Evolutionary conservation across 768 basidiomycete species (phyloP), one percentile per base, ranked within the genome.

Genomic region (Suillus luteus): DNA sequence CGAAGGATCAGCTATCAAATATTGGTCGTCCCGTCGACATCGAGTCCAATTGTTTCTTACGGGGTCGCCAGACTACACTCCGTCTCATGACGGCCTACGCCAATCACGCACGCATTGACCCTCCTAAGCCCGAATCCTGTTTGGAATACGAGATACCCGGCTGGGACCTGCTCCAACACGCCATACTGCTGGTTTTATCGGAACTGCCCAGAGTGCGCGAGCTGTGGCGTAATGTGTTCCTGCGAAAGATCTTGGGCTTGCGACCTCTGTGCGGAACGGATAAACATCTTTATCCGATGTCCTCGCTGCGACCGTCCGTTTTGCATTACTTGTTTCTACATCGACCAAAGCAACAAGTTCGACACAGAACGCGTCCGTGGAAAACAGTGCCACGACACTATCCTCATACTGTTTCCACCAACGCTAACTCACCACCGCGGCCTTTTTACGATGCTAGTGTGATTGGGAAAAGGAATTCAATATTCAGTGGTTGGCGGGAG

Each of bases 351-450:
- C n/a, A n/a, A n/a, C n/a, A n/a, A 80, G 62, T 80, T 80, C 5
- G 75, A 73, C 2, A 77, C 70, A 1, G 78, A 78, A 44, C 71
- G 73, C 17, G 72, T 67, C 3, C 79, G 73, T 55, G 81, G 80
- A 62, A 80, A 80, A 11, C 67, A 68, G 14, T n/a, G 75, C 69
- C 11, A 68, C 64, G 5, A 80, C 71, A 46, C 77, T 76, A 52
- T 81, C 79, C 52, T 81, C 79, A 15, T 66, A 65, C 79, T 81
- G 65, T 22, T 37, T 52, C 11, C 27, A 33, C 4, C 5, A 5
- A 7, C 33, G 2, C 33, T 33, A 33, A 33, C 33, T 33, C 33
- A 33, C 33, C 33, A 33, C 33, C 33, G 33, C 33, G 5, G 33
- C 33, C 2, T 2, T 33, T 33, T 33, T 33, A 33, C 33, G 33